Evolutionary conservation across 768 basidiomycete genomes (phyloP).

Genomic region (Phaeolepiota aurea): DNA sequence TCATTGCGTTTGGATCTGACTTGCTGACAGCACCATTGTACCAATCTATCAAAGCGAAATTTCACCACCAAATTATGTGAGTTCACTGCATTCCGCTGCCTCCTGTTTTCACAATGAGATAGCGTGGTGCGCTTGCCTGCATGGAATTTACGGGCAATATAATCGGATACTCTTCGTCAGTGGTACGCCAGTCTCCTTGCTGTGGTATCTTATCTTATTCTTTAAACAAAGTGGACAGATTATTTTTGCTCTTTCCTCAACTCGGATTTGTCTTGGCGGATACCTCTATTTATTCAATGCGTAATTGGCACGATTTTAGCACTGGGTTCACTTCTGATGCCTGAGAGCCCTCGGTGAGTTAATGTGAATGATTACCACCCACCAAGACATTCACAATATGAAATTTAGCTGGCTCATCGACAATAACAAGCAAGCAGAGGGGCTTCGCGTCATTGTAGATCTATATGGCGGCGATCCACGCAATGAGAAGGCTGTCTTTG

Average conservation of each 20-base stretch:
- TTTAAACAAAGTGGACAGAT: constrained; percentile 66
- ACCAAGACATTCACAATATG: too few species aligned
- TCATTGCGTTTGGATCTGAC: too few species aligned
- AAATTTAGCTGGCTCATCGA: constrained; percentile 97
- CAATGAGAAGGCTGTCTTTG: constrained; percentile 62
- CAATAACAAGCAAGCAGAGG: constrained; percentile 73
- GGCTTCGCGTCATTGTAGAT: constrained; percentile 81
- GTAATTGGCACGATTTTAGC: constrained; percentile 73
- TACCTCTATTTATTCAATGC: constrained; percentile 78
- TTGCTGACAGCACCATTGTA: constrained; percentile 87
- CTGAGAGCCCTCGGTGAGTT: constrained; percentile 73
- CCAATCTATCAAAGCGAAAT: constrained; percentile 96
- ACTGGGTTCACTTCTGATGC: constrained; percentile 69
- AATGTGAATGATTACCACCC: too few species aligned
- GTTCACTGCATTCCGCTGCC: constrained; percentile 9
- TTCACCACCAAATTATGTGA: constrained; percentile 82
- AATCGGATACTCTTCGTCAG: constrained; percentile 75
- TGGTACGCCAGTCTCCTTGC: constrained; percentile 39
- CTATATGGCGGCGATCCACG: constrained; percentile 77
- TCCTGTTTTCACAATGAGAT: not conserved
- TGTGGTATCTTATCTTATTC: not conserved
- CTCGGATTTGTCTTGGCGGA: constrained; percentile 75
- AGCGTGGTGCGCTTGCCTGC: constrained; percentile 82
- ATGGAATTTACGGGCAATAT: constrained; percentile 91
- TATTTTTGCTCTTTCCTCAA: constrained; percentile 84